phyloP scores from a whole-genome alignment of 176 grass and related monocot genomes.

The Lolium perenne region DNA sequence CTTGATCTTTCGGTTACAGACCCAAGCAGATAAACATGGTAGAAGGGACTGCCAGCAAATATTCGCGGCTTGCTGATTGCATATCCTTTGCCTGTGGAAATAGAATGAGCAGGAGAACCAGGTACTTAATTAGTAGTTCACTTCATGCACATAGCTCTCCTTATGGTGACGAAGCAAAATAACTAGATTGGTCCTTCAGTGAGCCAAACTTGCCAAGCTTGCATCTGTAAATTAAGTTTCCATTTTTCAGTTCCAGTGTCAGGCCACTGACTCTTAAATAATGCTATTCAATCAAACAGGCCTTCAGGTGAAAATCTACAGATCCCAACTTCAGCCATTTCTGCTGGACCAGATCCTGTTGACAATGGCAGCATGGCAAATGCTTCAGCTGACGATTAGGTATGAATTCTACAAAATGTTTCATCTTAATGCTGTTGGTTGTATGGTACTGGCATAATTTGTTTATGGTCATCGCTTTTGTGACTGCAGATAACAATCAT shows the following conservation, averaged over 20 bases:
- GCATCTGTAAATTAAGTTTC: slow-evolving; percentile 8
- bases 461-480: slow-evolving; percentile 2
- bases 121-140: slow-evolving; percentile 10
- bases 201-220: background rate
- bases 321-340: background rate
- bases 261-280: background rate
- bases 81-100: slow-evolving; percentile 43
- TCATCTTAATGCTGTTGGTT: background rate
- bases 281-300: background rate
- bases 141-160: background rate
- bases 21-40: slow-evolving; percentile 36
- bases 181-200: slow-evolving; percentile 13
- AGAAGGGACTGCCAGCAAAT: slow-evolving; percentile 32
- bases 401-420: slow-evolving; percentile 1
- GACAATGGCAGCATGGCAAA: background rate
- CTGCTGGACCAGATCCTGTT: background rate
- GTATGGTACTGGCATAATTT: background rate
- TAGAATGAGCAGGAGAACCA: slow-evolving; percentile 21
- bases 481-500: slow-evolving; percentile 33
- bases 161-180: background rate
- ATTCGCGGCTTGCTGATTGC: slow-evolving; percentile 47
- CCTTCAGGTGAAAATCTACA: slow-evolving; percentile 5
- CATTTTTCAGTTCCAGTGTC: background rate
- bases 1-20: slow-evolving; percentile 10
- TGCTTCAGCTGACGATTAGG: background rate